Evolutionary conservation across 371 early-diverging fungal species (phyloP).

Genomic region (Circinella umbellata): DNA sequence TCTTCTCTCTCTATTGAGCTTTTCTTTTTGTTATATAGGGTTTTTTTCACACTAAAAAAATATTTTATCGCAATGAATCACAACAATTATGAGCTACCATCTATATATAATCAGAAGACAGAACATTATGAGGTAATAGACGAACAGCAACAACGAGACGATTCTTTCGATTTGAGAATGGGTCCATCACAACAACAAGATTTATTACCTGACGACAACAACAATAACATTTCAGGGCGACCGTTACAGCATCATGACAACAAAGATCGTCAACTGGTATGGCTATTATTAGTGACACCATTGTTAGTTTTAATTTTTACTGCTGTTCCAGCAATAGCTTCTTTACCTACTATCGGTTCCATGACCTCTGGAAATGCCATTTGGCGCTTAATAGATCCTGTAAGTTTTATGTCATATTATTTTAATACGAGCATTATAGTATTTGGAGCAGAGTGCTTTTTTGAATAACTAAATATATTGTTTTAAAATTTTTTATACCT

Average conservation of each 20-base stretch:
- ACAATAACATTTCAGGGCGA: conserved; percentile 10
- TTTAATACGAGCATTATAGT: too few species aligned
- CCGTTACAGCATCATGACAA: conserved; percentile 9
- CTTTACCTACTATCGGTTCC: conserved; percentile 33
- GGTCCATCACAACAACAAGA: conserved; percentile 1
- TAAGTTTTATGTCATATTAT: conserved; percentile 6
- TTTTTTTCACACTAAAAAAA: too few species aligned
- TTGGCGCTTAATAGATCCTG: conserved; percentile 52
- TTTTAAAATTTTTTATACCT: too few species aligned
- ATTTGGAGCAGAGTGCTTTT: too few species aligned
- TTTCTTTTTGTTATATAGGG: too few species aligned
- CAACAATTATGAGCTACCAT: conserved; percentile 35
- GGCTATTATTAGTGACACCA: conserved; percentile 36
- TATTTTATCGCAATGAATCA: not conserved
- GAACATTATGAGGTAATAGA: not conserved
- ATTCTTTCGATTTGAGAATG: not conserved
- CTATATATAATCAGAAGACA: conserved; percentile 28
- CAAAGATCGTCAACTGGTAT: conserved; percentile 35
- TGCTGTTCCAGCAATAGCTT: conserved; percentile 38
- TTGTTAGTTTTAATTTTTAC: conserved; percentile 46
- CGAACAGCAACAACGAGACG: not conserved
- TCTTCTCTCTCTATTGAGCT: too few species aligned
- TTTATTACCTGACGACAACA: not conserved
- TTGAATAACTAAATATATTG: too few species aligned
- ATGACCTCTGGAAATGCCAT: conserved; percentile 52